These are phyloP conservation scores for Rubroshorea leprosula DNA, from an alignment of 345 rosid genomes.

Conservation along the genomic window DNA sequence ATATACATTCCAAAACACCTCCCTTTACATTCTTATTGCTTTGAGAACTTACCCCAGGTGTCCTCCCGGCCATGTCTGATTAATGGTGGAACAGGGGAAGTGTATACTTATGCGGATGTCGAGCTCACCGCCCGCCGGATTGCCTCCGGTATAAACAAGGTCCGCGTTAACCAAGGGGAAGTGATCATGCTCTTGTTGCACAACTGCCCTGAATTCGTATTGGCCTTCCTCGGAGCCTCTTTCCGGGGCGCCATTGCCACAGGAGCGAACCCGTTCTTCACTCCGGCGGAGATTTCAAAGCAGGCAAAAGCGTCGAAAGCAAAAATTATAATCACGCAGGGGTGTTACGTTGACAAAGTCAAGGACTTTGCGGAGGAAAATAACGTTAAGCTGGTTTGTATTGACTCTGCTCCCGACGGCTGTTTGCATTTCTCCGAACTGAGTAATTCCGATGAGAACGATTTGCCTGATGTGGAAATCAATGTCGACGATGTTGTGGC, in stretches of 20 bases:
- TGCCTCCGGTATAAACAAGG: constrained; percentile 52
- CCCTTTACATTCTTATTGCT: constrained; percentile 75
- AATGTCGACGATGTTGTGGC: constrained; percentile 66
- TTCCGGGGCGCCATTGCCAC: constrained; percentile 81
- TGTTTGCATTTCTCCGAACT: constrained; percentile 60
- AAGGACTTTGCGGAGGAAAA: constrained; percentile 6
- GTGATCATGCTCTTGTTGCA: constrained; percentile 87
- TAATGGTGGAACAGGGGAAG: constrained; percentile 44
- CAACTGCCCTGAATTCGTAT: constrained; percentile 74
- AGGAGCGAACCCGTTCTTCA: constrained; percentile 85
- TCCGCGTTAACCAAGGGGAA: constrained; percentile 64
- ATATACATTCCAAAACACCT: constrained; percentile 68
- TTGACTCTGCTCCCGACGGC: constrained; percentile 56
- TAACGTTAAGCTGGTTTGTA: constrained; percentile 45
- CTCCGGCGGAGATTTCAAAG: constrained; percentile 59
- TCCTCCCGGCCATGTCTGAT: constrained; percentile 59
- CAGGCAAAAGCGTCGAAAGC: constrained; percentile 46
- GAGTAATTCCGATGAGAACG: constrained; percentile 35
- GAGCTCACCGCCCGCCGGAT: constrained; percentile 38
- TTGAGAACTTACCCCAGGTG: constrained; percentile 34
- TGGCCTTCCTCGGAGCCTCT: constrained; percentile 85
- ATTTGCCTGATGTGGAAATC: constrained; percentile 21
- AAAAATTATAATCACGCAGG: constrained; percentile 64
- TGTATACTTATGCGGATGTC: constrained; percentile 46
- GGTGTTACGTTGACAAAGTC: constrained; percentile 61